Conservation (phyloP, 2,329 filamentous ascomycete species). For the Ophiostoma sp. region DNA sequence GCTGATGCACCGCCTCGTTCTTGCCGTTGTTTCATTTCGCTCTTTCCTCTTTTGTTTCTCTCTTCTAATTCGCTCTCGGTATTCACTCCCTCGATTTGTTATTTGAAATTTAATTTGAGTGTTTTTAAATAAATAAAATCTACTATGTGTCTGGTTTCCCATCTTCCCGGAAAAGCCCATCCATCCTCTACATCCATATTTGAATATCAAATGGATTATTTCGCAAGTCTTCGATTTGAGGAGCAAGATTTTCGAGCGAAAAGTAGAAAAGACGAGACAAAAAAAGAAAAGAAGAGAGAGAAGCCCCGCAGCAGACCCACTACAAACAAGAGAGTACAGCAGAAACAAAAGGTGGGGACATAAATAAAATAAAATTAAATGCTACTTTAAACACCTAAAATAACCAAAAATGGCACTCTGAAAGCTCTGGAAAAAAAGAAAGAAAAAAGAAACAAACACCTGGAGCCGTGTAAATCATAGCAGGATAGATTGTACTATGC, state of each 20-base stretch:
- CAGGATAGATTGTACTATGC: too few species aligned
- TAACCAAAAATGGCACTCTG: background rate
- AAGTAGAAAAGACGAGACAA: background rate
- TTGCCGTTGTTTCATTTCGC: constrained; percentile 4
- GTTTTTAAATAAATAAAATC: background rate
- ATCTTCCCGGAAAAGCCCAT: background rate
- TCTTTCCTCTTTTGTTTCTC: background rate
- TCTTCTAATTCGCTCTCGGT: background rate
- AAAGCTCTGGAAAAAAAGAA: background rate
- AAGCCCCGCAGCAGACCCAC: background rate
- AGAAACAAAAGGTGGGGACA: background rate
- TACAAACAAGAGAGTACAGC: background rate
- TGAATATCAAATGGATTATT: background rate
- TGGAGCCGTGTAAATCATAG: constrained; percentile 7
- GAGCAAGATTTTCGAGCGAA: background rate
- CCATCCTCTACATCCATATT: background rate
- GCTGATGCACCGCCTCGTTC: constrained; percentile 3
- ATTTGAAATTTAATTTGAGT: background rate
- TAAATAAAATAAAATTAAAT: constrained; percentile 6
- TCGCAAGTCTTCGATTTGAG: background rate
- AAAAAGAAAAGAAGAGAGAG: background rate
- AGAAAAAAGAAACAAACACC: background rate
- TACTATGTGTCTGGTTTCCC: background rate
- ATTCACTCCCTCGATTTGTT: background rate
- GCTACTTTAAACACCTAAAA: background rate